Conservation (phyloP, 768 basidiomycete species). For the Mycena maculata region DNA sequence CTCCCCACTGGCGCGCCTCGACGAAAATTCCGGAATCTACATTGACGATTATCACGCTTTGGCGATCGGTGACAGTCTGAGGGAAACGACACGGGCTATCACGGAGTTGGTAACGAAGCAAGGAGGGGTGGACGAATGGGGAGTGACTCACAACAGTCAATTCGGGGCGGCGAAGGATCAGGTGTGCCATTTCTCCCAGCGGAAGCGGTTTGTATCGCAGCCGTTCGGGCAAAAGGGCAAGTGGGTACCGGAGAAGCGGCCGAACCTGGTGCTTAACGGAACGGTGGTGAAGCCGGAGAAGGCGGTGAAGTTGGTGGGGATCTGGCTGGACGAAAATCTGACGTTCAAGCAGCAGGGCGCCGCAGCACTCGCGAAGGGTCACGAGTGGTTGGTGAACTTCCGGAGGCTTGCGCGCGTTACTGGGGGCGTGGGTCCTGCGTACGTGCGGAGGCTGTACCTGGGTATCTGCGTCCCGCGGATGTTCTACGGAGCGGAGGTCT, state of each 20-base stretch:
- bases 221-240: background rate
- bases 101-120: too few relatives aligned
- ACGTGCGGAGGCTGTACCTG: constrained; percentile 22
- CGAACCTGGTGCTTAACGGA: background rate
- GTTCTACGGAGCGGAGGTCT: constrained; percentile 43
- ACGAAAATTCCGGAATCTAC: background rate
- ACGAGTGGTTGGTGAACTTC: constrained; percentile 25
- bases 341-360: constrained; percentile 17
- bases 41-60: background rate
- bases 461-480: constrained; percentile 34
- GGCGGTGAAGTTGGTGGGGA: background rate
- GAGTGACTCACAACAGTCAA: background rate
- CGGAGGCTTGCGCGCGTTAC: constrained; percentile 10
- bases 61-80: background rate
- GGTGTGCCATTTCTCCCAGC: background rate
- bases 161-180: background rate
- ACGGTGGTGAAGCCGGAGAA: background rate
- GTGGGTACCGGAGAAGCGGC: background rate
- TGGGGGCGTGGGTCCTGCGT: constrained; percentile 5
- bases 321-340: background rate
- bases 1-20: background rate
- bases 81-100: too few relatives aligned
- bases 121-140: background rate
- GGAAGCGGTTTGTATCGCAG: background rate
- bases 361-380: constrained; percentile 20